Conservation (phyloP, 495 filamentous ascomycete species). For the Ascobolus immersus region DNA sequence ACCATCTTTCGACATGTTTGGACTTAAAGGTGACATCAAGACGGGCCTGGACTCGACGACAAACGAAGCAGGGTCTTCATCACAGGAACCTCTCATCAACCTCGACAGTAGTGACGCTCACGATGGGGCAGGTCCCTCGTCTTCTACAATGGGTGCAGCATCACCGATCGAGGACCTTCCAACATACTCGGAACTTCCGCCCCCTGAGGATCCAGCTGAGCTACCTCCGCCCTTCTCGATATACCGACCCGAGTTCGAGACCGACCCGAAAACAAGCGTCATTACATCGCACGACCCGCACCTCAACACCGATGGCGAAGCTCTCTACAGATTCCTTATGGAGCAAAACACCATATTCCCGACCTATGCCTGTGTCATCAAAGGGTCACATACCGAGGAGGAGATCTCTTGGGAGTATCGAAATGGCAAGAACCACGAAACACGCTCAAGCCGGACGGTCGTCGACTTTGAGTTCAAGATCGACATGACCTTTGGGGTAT, state of each 20-base stretch:
- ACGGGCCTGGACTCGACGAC: too few relatives aligned
- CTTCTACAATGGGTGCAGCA: too few relatives aligned
- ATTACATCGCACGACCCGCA: slow-evolving; percentile 12
- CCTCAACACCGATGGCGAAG: slow-evolving; percentile 14
- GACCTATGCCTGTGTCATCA: background rate
- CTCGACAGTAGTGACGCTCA: too few relatives aligned
- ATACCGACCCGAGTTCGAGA: slow-evolving; percentile 6
- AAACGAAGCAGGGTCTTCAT: too few relatives aligned
- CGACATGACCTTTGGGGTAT: background rate
- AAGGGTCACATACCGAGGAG: background rate
- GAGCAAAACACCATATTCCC: background rate
- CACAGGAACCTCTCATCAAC: too few relatives aligned
- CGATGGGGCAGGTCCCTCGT: too few relatives aligned
- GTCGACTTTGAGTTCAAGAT: background rate
- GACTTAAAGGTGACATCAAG: too few relatives aligned
- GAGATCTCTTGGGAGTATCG: background rate
- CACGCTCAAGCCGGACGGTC: background rate
- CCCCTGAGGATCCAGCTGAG: background rate
- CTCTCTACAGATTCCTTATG: slow-evolving; percentile 10
- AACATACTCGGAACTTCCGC: too few relatives aligned
- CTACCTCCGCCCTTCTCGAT: slow-evolving; percentile 6
- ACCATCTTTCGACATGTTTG: too few relatives aligned
- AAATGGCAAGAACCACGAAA: slow-evolving; percentile 9
- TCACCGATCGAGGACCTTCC: too few relatives aligned
- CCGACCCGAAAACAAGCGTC: slow-evolving; percentile 1